These are phyloP conservation scores for Pseudogymnoascus pannorum DNA, from an alignment of 2,329 filamentous ascomycete species.

Conservation along the genomic window DNA sequence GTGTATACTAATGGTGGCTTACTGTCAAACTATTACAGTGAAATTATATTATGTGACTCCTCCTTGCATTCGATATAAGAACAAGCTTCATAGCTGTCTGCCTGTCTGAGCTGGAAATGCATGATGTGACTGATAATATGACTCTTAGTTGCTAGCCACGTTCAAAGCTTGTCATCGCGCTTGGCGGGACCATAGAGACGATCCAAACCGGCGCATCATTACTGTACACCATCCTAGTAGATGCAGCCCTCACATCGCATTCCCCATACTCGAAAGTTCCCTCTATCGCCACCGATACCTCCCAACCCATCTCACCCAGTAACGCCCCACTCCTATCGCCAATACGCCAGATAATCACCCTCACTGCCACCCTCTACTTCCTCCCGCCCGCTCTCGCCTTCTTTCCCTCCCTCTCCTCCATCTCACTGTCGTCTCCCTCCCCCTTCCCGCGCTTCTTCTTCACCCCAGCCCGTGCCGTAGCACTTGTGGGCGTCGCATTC, in stretches of 20 bases:
- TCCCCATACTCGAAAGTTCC: background rate
- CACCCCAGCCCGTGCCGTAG: conserved; percentile 34
- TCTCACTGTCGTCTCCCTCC: conserved; percentile 48
- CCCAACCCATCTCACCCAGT: background rate
- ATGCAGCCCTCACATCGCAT: background rate
- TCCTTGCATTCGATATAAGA: background rate
- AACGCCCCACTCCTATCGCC: background rate
- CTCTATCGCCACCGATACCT: background rate
- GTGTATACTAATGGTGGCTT: background rate
- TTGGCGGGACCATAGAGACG: background rate
- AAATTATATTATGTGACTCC: background rate
- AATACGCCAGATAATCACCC: background rate
- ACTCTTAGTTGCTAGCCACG: background rate
- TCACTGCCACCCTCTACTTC: background rate
- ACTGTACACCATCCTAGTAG: background rate
- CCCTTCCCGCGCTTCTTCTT: conserved; percentile 41
- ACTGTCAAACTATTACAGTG: background rate
- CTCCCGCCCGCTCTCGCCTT: conserved; percentile 28
- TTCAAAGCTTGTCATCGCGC: conserved; percentile 2
- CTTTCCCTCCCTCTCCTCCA: conserved; percentile 40
- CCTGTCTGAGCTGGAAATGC: background rate
- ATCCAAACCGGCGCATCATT: background rate
- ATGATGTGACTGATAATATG: conserved; percentile 1
- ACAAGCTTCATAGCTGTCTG: background rate
- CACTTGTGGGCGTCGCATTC: conserved; percentile 48